Evolutionary conservation across 1,284 basidiomycete genomes (phyloP), one percentile per base, ranked within the genome.

Genomic region (Singerocomus rubriflavus): DNA sequence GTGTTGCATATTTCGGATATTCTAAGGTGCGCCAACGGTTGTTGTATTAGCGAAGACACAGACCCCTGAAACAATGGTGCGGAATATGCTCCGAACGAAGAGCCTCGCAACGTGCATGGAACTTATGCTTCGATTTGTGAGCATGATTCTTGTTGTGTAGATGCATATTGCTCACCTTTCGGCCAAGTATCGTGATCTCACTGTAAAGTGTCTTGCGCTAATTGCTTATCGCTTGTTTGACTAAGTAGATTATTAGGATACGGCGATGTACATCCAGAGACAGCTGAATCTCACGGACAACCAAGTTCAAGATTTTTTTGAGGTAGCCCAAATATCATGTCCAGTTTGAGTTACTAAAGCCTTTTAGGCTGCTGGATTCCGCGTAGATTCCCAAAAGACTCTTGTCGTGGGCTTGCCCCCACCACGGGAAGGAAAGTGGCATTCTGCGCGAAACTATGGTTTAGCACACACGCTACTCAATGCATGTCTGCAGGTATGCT

Each of bases 221-320:
- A 6, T 10, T 6, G 13, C 34, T 4, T 35, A 6, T 13, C 36
- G 8, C 13, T 17, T 6, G 4, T 50, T 36, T 46, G 12, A 44
- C 39, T 43, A 32, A 50, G 16, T 3, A 25, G 16, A 13, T 29
- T 1, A 6, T 35, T 34, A 80, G 78, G 75, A 78, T 43, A 77
- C 77, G 1, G 71, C 72, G 0, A 41, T 70, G 17, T 79, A 81
- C 45, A 63, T 77, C 8, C 75, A 77, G 48, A 69, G 70, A 16
- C 79, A 81, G 48, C 54, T 77, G 17, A 60, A 62, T 36, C 65
- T 80, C 6, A 66, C 71, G 5, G 73, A 79, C 30, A 61, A 52
- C 6, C 69, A 74, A 50, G 61, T 73, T 3, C 79, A 81, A 57
- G 76, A 80, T 53, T 80, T 79, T 48, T 67, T 81, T 9, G 78